Evolutionary conservation across 148 eudicot species (phyloP).

Genomic region (Pharnaceum exiguum): DNA sequence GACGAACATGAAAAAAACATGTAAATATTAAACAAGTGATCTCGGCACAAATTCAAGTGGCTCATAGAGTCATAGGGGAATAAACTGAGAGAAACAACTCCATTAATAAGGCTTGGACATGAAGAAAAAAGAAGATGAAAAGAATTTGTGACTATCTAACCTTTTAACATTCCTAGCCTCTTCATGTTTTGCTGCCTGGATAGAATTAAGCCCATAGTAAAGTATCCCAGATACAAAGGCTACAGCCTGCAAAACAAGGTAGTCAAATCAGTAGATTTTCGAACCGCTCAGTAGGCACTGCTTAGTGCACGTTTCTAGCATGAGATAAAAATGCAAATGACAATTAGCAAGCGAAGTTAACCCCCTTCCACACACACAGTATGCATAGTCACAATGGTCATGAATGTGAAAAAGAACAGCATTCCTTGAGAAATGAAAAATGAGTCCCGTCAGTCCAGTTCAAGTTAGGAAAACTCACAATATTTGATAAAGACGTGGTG

Average conservation of each 20-base stretch:
- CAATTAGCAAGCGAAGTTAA: too few relatives aligned
- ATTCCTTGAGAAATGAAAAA: not conserved
- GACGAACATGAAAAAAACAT: not conserved
- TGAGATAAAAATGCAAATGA: too few relatives aligned
- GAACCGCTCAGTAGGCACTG: too few relatives aligned
- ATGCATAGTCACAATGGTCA: too few relatives aligned
- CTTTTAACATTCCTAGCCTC: slow-evolving; percentile 39
- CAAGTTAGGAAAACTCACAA: slow-evolving; percentile 41
- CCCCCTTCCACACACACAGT: too few relatives aligned
- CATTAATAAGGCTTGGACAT: not conserved
- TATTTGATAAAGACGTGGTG: slow-evolving; percentile 65
- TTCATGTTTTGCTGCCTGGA: slow-evolving; percentile 29
- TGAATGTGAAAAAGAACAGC: not conserved
- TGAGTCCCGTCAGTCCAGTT: not conserved
- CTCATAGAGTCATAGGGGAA: not conserved
- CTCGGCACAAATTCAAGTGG: not conserved
- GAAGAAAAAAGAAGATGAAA: not conserved
- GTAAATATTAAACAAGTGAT: too few relatives aligned
- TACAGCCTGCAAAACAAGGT: slow-evolving; percentile 44
- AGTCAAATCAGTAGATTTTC: not conserved
- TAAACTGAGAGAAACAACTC: not conserved
- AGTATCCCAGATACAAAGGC: slow-evolving; percentile 55
- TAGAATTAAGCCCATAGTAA: slow-evolving; percentile 34
- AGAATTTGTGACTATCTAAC: slow-evolving; percentile 22
- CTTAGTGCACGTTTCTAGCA: too few relatives aligned